Evolutionary conservation across 768 basidiomycete genomes (phyloP).

Genomic region (Hebeloma cylindrosporum): DNA sequence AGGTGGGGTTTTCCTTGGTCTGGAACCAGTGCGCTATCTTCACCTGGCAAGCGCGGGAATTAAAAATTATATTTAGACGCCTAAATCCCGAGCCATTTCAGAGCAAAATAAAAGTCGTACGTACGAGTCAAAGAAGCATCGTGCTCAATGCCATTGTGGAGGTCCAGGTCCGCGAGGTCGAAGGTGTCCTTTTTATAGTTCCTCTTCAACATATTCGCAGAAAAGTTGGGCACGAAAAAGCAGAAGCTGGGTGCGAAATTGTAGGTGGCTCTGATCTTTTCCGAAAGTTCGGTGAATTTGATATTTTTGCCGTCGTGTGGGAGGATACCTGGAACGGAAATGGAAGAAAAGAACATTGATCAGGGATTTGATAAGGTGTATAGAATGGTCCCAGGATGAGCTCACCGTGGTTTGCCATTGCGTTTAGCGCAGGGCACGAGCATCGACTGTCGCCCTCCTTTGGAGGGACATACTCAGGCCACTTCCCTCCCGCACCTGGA

Average conservation of each 20-base stretch:
- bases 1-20: conserved; percentile 56
- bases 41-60: conserved; percentile 37
- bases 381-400: conserved; percentile 31
- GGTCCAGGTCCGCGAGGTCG: conserved; percentile 63
- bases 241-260: conserved; percentile 73
- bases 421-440: conserved; percentile 75
- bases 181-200: conserved; percentile 59
- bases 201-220: conserved; percentile 57
- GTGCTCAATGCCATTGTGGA: conserved; percentile 78
- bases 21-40: conserved; percentile 44
- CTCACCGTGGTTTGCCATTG: conserved; percentile 81
- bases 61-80: not conserved
- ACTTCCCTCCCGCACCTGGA: conserved; percentile 58
- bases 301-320: conserved; percentile 70
- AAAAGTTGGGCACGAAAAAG: conserved; percentile 60
- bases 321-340: conserved; percentile 51
- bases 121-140: conserved; percentile 62
- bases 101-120: conserved; percentile 21
- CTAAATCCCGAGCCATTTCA: not conserved
- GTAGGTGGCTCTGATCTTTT: conserved; percentile 52
- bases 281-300: conserved; percentile 51
- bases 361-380: not conserved
- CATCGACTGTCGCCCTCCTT: conserved; percentile 65
- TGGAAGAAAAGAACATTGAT: not conserved
- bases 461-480: conserved; percentile 67